Base-by-base conservation (phyloP, 139 green algal species). In the Diplosphaera chodatii region DNA sequence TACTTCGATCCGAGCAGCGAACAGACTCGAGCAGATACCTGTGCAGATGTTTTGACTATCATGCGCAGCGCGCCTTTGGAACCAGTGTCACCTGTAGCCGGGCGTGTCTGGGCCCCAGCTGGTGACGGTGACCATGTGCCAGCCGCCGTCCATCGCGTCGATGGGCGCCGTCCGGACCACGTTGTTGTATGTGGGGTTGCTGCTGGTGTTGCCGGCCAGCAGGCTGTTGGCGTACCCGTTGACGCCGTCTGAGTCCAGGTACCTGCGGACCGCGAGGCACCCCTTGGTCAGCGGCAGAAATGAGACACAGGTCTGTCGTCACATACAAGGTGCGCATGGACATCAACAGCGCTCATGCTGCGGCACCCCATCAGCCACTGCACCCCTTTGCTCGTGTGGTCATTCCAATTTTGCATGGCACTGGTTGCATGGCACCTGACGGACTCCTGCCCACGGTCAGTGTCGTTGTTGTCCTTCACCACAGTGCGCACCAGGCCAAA, bases 381-480 rank as follows among this genome's bases (percentile, higher is more conserved):
- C n/a, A n/a, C n/a, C n/a, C n/a, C n/a, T n/a, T n/a, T n/a, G n/a
- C n/a, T n/a, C n/a, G n/a, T n/a, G n/a, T n/a, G n/a, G n/a, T n/a
- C n/a, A n/a, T n/a, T n/a, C n/a, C n/a, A n/a, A n/a, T n/a, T n/a
- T n/a, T n/a, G n/a, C n/a, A n/a, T n/a, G n/a, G n/a, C n/a, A n/a
- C n/a, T n/a, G n/a, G n/a, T n/a, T n/a, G n/a, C n/a, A n/a, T n/a
- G 13, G 16, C 18, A 59, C 48, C 10, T 59, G 16, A 59, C 48
- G 18, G 48, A 59, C 8, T 21, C 16, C 48, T 21, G 10, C 48
- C 48, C 48, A 25, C 22, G 28, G 66, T 80, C 66, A 4, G 18
- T 10, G 63, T 92, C 85, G 28, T 74, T 74, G 32, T 40, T 70
- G 71, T 88, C 87, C 30, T 87, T 84, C 21, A 88, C 82, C 22